phyloP scores from a whole-genome alignment of 805 yeast genomes.

The Myxozyma geophila region DNA sequence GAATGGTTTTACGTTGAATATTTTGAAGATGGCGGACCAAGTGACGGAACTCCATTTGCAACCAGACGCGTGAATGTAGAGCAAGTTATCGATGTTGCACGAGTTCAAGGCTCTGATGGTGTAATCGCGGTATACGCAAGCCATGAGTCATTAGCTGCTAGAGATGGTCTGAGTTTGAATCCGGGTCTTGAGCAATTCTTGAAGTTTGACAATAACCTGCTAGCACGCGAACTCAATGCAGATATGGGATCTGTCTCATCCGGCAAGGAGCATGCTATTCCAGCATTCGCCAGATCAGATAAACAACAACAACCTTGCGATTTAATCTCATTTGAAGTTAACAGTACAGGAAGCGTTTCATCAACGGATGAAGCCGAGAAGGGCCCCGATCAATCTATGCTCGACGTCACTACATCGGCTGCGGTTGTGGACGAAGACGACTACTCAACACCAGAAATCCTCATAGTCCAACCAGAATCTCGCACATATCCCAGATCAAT shows the following conservation, averaged over 20 bases:
- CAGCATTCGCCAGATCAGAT: not conserved
- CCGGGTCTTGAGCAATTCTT: constrained; percentile 18
- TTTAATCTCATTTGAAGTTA: constrained; percentile 2
- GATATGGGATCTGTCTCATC: not conserved
- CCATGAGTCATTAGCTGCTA: constrained; percentile 13
- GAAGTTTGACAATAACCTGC: constrained; percentile 18
- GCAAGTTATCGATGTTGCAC: constrained; percentile 25
- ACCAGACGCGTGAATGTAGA: constrained; percentile 11
- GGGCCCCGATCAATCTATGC: not conserved
- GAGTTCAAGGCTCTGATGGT: constrained; percentile 28
- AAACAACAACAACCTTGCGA: not conserved
- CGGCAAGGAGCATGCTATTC: not conserved
- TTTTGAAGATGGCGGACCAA: constrained; percentile 1
- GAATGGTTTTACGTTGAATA: constrained; percentile 18
- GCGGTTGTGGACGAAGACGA: constrained; percentile 2
- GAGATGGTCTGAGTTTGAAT: not conserved
- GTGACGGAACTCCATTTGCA: constrained; percentile 5
- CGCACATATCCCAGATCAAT: constrained; percentile 8
- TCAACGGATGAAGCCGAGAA: not conserved
- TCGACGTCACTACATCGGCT: not conserved
- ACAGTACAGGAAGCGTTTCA: not conserved
- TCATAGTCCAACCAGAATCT: not conserved
- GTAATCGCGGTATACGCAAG: constrained; percentile 33
- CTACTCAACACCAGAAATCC: not conserved
- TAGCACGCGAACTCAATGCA: constrained; percentile 20